Evolutionary conservation across 768 basidiomycete species (phyloP), one percentile per base, ranked within the genome.

Genomic region (Rubroboletus pulcherrimus): DNA sequence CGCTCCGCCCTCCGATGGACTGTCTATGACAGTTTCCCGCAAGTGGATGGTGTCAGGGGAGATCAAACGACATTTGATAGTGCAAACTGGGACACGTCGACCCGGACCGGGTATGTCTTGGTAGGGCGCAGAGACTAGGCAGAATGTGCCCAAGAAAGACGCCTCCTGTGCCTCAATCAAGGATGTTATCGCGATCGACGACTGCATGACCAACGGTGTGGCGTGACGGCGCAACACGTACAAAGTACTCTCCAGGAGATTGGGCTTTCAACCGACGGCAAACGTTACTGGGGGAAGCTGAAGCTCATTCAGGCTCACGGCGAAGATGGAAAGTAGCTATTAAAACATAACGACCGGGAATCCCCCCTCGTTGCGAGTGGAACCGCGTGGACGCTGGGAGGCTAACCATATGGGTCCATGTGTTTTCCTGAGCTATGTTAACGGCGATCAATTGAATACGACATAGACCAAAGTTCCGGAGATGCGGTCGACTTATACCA

Each of bases 191-290:
- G 65, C 67, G 69, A 71, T 71, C 65, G 71, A 66, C 71, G 61
- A 47, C 56, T 40, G 39, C 29, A 19, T 50, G 56, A 49, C 57
- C 50, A 61, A 21, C 47, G 53, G 53, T 49, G 48, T 49, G 48
- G 48, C 48, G 35, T 49, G 35, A 38, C 17, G 11, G 35, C 59
- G 51, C 33, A 56, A 65, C 52, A 61, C 55, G 57, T 59, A 61
- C 57, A 54, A 55, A 81, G 77, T 71, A 78, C 8, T 77, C 78
- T 19, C 77, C 79, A 80, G 80, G 49, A 81, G 85, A 26, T 82
- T 82, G 65, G 66, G 31, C 78, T 81, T 84, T 86, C 66, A 83
- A 80, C 66, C 66, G 73, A 29, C 75, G 79, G 41, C 49, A 51
- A 51, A 40, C 41, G 35, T 19, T 40, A 19, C n/a, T 33, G 34